Evolutionary conservation across 495 filamentous ascomycete genomes (phyloP).

Genomic region (Aspergillus campestris): DNA sequence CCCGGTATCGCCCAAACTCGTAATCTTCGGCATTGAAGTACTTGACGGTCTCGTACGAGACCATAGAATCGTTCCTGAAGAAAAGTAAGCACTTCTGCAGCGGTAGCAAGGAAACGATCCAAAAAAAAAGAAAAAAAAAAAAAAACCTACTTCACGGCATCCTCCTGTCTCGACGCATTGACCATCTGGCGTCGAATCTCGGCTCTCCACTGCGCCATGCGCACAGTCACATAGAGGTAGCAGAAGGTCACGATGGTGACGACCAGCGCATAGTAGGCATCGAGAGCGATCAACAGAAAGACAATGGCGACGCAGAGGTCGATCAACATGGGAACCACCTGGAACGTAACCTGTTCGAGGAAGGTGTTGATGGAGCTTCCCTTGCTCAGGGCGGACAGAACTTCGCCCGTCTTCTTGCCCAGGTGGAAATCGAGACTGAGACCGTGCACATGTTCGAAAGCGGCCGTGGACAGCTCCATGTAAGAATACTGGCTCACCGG

Average conservation of each 20-base stretch:
- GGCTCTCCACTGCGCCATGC: constrained; percentile 88
- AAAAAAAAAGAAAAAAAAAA: constrained; percentile 42
- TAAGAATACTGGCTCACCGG: constrained; percentile 96
- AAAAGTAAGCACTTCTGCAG: background rate
- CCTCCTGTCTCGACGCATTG: constrained; percentile 86
- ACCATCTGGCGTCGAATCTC: constrained; percentile 89
- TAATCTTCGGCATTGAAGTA: constrained; percentile 97
- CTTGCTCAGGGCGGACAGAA: constrained; percentile 89
- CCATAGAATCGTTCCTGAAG: constrained; percentile 82
- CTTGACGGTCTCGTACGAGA: constrained; percentile 97
- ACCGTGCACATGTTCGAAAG: constrained; percentile 94
- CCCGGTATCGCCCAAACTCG: constrained; percentile 79
- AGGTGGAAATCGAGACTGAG: constrained; percentile 95
- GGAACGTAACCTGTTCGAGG: constrained; percentile 90
- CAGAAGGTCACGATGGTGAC: constrained; percentile 88
- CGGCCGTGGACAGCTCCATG: constrained; percentile 83
- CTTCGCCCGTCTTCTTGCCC: constrained; percentile 93
- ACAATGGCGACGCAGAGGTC: constrained; percentile 81
- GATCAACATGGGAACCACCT: constrained; percentile 88
- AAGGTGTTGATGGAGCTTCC: constrained; percentile 95
- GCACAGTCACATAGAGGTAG: constrained; percentile 91
- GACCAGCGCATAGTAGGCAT: constrained; percentile 87
- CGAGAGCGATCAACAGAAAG: constrained; percentile 73
- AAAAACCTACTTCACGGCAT: constrained; percentile 67
- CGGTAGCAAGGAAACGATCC: too few species aligned